Conservation (phyloP, 2,329 filamentous ascomycete genomes). For the Escovopsis sp. region DNA sequence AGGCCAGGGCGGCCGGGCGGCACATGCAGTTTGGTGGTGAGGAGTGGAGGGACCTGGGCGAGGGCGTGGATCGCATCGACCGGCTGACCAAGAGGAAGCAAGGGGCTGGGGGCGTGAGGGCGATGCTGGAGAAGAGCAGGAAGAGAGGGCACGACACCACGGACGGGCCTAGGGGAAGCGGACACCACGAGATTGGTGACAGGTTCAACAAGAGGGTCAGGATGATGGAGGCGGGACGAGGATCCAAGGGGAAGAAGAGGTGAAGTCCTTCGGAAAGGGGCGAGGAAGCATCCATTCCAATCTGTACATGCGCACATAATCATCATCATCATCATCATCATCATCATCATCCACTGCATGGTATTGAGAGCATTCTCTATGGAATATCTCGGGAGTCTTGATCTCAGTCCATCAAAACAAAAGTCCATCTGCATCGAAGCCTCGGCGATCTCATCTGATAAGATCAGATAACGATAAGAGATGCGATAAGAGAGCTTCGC, state of each 20-base stretch:
- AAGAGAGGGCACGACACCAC: conserved; percentile 57
- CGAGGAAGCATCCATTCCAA: too few relatives aligned
- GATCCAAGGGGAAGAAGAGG: conserved; percentile 28
- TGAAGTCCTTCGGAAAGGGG: conserved; percentile 8
- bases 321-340: background rate
- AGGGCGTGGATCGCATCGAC: conserved; percentile 77
- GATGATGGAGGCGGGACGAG: conserved; percentile 32
- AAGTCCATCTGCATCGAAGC: too few relatives aligned
- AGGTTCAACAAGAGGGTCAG: conserved; percentile 58
- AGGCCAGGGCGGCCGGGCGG: conserved; percentile 34
- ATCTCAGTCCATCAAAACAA: background rate
- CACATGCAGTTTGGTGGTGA: conserved; percentile 73
- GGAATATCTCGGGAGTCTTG: too few relatives aligned
- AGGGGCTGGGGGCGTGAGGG: conserved; percentile 38
- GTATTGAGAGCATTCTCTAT: too few relatives aligned
- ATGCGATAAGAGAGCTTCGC: conserved; percentile 3
- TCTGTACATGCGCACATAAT: background rate
- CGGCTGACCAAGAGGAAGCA: conserved; percentile 60
- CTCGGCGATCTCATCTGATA: conserved; percentile 6
- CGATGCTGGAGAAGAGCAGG: conserved; percentile 66
- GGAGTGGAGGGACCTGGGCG: conserved; percentile 77
- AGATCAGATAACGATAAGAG: conserved; percentile 13
- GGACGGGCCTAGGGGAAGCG: conserved; percentile 57
- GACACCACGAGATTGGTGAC: conserved; percentile 52
- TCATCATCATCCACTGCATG: background rate